phyloP scores from a whole-genome alignment of 2,329 filamentous ascomycete species.

The Penicillium sp. region DNA sequence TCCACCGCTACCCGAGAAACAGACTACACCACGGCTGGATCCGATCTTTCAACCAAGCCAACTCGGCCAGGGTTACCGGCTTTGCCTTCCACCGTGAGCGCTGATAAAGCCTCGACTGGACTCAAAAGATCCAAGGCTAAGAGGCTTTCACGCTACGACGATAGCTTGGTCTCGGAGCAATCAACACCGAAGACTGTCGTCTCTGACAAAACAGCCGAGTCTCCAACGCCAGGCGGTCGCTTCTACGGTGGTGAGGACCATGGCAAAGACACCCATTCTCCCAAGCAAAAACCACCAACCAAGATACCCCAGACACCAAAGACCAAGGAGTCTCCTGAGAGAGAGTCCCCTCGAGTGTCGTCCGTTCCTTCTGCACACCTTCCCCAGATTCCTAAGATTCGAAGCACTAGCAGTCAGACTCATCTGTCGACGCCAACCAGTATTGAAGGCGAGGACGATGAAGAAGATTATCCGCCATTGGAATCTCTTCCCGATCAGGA shows the following conservation, averaged over 20 bases:
- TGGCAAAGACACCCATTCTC: constrained; percentile 11
- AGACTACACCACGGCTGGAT: constrained; percentile 25
- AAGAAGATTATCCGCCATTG: constrained; percentile 27
- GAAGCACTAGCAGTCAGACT: constrained; percentile 35
- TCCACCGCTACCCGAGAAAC: constrained; percentile 33
- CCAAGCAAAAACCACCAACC: constrained; percentile 13
- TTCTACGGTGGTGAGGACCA: constrained; percentile 14
- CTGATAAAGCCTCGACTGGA: constrained; percentile 30
- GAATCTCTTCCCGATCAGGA: constrained; percentile 15
- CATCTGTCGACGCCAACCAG: constrained; percentile 24
- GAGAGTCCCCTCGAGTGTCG: constrained; percentile 39
- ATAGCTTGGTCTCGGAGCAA: constrained; percentile 26
- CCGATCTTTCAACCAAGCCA: constrained; percentile 22
- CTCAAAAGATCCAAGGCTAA: constrained; percentile 41
- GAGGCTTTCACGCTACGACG: constrained; percentile 36
- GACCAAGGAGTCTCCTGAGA: constrained; percentile 23
- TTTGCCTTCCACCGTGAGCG: constrained; percentile 30
- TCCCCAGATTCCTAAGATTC: constrained; percentile 41
- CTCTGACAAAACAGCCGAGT: constrained; percentile 17
- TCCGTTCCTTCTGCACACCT: constrained; percentile 44
- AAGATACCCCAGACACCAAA: constrained; percentile 22
- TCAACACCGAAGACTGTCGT: constrained; percentile 21
- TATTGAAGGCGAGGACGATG: constrained; percentile 22
- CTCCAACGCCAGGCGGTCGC: constrained; percentile 13
- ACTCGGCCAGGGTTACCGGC: constrained; percentile 25